Base-by-base conservation (phyloP, 352 stramenopile genomes). In the Thraustotheca clavata region DNA sequence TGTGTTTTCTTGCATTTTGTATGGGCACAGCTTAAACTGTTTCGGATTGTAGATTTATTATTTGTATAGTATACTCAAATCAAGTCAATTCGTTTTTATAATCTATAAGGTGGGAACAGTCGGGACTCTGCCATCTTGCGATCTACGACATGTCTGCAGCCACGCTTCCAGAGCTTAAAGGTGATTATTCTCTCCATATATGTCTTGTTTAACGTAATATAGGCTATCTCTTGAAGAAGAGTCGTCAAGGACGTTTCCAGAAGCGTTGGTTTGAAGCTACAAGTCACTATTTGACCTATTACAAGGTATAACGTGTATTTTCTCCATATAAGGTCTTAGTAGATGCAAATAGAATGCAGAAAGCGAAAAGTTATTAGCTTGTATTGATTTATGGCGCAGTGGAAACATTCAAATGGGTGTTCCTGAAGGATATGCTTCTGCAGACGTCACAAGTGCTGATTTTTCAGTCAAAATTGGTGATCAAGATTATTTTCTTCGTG, bases 221-320 rank as follows among this genome's bases (percentile, higher is more conserved):
- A 94, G 88, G 89, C 43, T 97, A 96, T 72, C 74, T 97, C 73
- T 81, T 89, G 70, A 97, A 97, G 74, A 96, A 96, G 67, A 94
- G 89, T 59, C 87, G 89, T 54, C 85, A 95, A 69, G 86, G 93
- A 38, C 85, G 87, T 39, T 97, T 95, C 95, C 96, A 99, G 72
- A 94, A 92, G 50, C 87, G 96, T 52, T 99, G 97, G 79, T 99
- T 99, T 71, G 96, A 99, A 79, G 97, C 91, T 18, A 98, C 97
- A 59, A 97, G 94, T 48, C 90, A 98, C 76, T 97, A 97, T 73
- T 77, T 99, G 27, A 98, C 95, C 11, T 99, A 99, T 77, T 99
- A 98, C 79, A 99, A 99, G 87, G 87, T 95, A 39, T 40, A 59
- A 20, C 33, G 3, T 8, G 24, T 31, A 48, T 36, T 20, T 20